Base-by-base conservation (phyloP, 768 basidiomycete species). In the Amanita muscaria region DNA sequence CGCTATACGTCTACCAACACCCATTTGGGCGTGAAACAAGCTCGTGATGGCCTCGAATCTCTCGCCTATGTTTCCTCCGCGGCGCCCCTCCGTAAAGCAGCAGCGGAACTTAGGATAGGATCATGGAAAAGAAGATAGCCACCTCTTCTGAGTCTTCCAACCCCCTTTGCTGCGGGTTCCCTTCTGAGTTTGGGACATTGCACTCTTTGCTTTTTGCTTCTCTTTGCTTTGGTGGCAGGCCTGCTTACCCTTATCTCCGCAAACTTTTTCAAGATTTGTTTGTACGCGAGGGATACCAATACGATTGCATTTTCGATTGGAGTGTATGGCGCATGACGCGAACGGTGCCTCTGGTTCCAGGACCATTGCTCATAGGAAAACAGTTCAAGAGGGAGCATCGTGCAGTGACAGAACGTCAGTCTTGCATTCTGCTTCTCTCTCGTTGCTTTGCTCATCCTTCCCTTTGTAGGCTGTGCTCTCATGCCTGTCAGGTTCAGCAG, bases 41-140 rank as follows among this genome's bases (percentile, higher is more conserved):
- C 93, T 50, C 87, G 94, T 46, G 94, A 99, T 62, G 96, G 98
- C 61, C 77, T 98, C 55, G 94, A 99, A 64, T 97, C 93, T 1
- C 84, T 99, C 48, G 94, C 93, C 48, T 99, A 99, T 59, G 96
- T 74, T 99, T 99, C 80, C 84, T 99, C 52, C 91, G 94, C 52
- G 96, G 94, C 39, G 85, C 90, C 46, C 79, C 98, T 34, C 94
- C 94, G 24, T 99, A 99, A 99, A 73, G 96, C 96, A 49, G 94
- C 94, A 30, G 98, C 96, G 48, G 98, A 99, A 99, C 98, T 73
- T 98, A 98, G 66, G 96, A 98, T 67, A 85, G 96, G 49, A 99
- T 99, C 71, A 99, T 99, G 96, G 96, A 99, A 71, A 99, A 99
- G 80, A 99, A 99, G 80, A 98, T 99, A 92, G 97, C 96, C 27